Evolutionary conservation across 345 rosid genomes (phyloP), one percentile per base, ranked within the genome.

Genomic region (Reutealis trisperma): DNA sequence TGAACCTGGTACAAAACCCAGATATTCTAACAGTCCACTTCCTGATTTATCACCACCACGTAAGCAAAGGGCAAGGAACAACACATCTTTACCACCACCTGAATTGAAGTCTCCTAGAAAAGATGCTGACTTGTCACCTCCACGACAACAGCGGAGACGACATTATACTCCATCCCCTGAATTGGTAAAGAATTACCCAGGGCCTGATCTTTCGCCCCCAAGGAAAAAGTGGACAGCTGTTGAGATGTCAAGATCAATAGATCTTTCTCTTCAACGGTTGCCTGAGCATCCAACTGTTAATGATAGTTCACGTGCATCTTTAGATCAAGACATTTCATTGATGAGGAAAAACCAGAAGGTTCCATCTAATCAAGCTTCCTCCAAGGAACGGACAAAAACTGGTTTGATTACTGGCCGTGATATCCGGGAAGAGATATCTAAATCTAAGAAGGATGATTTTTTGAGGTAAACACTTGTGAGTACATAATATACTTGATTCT

Each of bases 361-460:
- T 67, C 77, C 82, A 32, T 68, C 85, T 70, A 83, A 68, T 77
- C 69, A 84, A 55, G 81, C 75, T 70, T 67, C 85, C 68, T 76
- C 73, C 4, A 88, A 78, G 79, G 92, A 83, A 70, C 75, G 22
- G 67, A 83, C 74, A 58, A 88, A 85, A 80, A 87, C 92, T 42
- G 98, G 98, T 73, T 79, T 95, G 72, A 85, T 92, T 77, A 84
- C 88, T 78, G 96, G 96, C 67, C 82, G 75, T 69, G 99, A 90
- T 45, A 90, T 84, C 16, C 68, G 85, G 44, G 80, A 86, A 45
- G 96, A 89, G 82, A 85, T 87, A 84, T 80, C 88, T 64, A 85
- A 88, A 85, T 86, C 79, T 25, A 94, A 86, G 86, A 85, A 80
- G 73, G 90, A 89, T 41, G 95, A 89, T 72, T 57, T 63, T 61